These are phyloP conservation scores for Paramecium biaurelia DNA, from an alignment of 73 alveolate species.

Conservation along the genomic window DNA sequence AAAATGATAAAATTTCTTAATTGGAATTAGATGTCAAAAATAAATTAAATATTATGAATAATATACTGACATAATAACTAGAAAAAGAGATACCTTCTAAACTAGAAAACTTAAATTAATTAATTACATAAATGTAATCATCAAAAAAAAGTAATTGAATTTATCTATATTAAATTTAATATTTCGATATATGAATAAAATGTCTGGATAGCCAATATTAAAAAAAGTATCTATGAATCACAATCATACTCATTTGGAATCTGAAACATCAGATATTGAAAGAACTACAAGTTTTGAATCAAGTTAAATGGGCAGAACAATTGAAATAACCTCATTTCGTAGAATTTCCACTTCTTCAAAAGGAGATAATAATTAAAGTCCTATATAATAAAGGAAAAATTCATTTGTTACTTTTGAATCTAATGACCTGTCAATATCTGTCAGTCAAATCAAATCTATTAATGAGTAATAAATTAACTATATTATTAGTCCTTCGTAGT, in stretches of 20 bases:
- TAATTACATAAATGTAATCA: background rate
- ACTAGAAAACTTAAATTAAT: background rate
- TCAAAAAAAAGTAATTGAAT: background rate
- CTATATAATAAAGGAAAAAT: background rate
- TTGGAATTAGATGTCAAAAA: background rate
- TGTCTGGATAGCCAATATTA: background rate
- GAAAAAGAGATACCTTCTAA: background rate
- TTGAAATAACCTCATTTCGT: background rate
- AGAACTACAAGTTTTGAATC: background rate
- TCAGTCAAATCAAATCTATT: background rate
- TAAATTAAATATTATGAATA: background rate
- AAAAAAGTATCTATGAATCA: background rate
- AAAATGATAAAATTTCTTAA: background rate
- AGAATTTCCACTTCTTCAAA: background rate
- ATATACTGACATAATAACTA: background rate
- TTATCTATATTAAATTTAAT: background rate
- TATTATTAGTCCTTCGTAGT: background rate
- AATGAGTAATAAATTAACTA: background rate
- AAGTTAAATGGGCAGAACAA: background rate
- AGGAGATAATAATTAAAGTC: constrained; percentile 1
- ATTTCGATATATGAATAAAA: background rate
- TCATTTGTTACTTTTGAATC: background rate
- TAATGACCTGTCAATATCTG: background rate
- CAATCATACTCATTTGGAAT: background rate
- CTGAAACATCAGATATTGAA: background rate